Conservation (phyloP, 75 land plant genomes). For the Pinus albicaulis region DNA sequence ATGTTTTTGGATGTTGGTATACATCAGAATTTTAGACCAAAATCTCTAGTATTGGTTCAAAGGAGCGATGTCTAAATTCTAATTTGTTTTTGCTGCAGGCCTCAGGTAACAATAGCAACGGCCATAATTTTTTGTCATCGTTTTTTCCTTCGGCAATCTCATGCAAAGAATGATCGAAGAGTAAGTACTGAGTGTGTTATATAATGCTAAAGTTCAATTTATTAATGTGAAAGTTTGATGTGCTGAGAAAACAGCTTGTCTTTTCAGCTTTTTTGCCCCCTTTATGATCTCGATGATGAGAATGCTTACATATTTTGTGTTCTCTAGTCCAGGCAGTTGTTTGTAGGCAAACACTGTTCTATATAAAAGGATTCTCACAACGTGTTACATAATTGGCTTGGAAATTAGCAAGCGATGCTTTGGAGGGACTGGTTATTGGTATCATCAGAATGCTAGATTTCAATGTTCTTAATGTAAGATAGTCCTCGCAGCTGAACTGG, state of each 20-base stretch:
- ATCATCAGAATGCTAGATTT: background rate
- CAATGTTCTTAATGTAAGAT: background rate
- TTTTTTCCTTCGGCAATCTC: conserved; percentile 81
- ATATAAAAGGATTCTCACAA: background rate
- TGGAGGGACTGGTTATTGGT: background rate
- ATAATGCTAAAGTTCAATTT: background rate
- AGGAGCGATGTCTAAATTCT: background rate
- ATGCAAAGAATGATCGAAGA: conserved; percentile 79
- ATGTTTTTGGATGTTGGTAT: background rate
- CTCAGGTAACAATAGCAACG: conserved; percentile 85
- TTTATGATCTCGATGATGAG: background rate
- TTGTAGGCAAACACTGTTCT: no score
- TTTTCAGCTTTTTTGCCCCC: background rate
- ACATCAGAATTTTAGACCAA: background rate
- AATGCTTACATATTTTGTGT: background rate
- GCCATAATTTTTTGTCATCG: conserved; percentile 84
- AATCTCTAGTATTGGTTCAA: conserved; percentile 5
- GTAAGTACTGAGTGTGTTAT: conserved; percentile 17
- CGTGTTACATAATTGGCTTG: background rate
- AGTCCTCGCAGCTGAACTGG: background rate
- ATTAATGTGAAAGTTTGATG: background rate
- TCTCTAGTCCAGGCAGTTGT: no score
- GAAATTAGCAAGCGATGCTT: background rate
- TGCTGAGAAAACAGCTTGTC: background rate
- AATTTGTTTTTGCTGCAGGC: conserved; percentile 16